Evolutionary conservation across 176 grass and related monocot genomes (phyloP).

Genomic region (Avena eriantha): DNA sequence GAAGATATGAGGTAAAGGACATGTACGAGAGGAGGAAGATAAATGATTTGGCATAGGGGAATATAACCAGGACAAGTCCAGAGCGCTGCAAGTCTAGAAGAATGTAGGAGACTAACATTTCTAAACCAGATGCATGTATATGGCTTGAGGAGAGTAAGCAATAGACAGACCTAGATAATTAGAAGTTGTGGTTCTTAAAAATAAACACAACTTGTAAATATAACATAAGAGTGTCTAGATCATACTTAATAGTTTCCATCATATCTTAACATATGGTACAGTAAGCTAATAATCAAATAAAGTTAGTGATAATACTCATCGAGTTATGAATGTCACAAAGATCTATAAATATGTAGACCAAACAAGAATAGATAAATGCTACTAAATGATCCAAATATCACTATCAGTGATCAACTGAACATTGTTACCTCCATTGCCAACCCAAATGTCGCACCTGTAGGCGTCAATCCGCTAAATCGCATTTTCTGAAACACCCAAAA

Average conservation of each 20-base stretch:
- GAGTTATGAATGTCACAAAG: slow-evolving; percentile 11
- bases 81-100: neutral
- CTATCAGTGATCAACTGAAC: slow-evolving; percentile 21
- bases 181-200: neutral
- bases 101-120: neutral
- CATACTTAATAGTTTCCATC: neutral
- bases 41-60: slow-evolving; percentile 12
- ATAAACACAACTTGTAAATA: neutral
- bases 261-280: neutral
- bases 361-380: slow-evolving; percentile 2
- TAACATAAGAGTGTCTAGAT: neutral
- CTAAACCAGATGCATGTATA: slow-evolving; percentile 7
- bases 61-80: slow-evolving; percentile 21
- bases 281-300: neutral
- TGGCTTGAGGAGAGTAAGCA: neutral
- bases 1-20: slow-evolving; percentile 26
- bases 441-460: slow-evolving; percentile 81
- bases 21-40: slow-evolving; percentile 17
- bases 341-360: slow-evolving; percentile 13
- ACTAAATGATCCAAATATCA: slow-evolving; percentile 1
- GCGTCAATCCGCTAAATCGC: slow-evolving; percentile 68
- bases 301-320: neutral
- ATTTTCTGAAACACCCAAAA: slow-evolving; percentile 95
- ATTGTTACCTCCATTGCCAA: slow-evolving; percentile 93
- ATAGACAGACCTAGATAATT: slow-evolving; percentile 5